Evolutionary conservation across 306 rosid species (phyloP).

Genomic region (Fragaria iinumae): DNA sequence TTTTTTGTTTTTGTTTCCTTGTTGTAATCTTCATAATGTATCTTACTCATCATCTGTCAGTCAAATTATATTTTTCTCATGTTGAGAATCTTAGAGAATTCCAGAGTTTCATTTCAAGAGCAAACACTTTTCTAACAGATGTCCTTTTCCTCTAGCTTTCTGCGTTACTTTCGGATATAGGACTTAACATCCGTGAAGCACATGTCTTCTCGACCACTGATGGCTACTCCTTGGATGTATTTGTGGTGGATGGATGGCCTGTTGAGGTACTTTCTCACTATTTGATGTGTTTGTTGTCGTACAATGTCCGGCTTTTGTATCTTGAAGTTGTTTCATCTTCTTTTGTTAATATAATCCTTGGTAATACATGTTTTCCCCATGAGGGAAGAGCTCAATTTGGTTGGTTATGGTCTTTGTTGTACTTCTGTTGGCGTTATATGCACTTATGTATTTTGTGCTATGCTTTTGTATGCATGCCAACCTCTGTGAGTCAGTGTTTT

Average conservation of each 20-base stretch:
- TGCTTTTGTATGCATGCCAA: neutral
- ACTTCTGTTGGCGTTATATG: neutral
- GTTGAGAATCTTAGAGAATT: conserved; percentile 12
- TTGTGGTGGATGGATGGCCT: conserved; percentile 76
- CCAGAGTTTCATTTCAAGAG: conserved; percentile 5
- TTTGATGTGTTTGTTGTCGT: conserved; percentile 7
- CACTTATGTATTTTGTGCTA: neutral
- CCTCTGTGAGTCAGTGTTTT: neutral
- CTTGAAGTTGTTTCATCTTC: neutral
- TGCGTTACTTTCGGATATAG: conserved; percentile 61
- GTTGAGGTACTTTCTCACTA: conserved; percentile 39
- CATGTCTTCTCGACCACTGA: conserved; percentile 66
- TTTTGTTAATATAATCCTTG: neutral
- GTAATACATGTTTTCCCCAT: too few relatives aligned
- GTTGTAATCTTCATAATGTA: neutral
- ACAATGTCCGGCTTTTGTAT: conserved; percentile 10
- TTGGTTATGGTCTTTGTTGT: neutral
- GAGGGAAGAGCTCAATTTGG: neutral
- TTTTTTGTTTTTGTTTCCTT: neutral
- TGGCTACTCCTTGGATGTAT: conserved; percentile 53
- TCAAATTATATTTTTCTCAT: neutral
- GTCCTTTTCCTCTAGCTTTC: conserved; percentile 51
- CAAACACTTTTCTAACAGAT: conserved; percentile 27
- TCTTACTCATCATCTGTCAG: neutral
- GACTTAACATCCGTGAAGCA: conserved; percentile 66